These are phyloP conservation scores for Setaria viridis DNA, from an alignment of 202 grass and related monocot species.

Conservation along the genomic window DNA sequence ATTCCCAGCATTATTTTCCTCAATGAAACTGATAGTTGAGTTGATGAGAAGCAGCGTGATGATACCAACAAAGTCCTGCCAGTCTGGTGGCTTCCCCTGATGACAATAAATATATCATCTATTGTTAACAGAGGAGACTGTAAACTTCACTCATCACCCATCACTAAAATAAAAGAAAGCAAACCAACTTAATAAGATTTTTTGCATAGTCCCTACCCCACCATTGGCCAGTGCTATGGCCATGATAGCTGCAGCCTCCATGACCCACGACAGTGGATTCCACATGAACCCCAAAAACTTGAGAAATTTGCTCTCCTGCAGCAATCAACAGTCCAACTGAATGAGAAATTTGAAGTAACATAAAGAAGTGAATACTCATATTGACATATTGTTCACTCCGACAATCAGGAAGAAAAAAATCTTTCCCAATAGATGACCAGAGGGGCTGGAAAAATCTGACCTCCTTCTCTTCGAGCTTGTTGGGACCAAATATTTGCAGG, in stretches of 20 bases:
- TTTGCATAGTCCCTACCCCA: conserved; percentile 59
- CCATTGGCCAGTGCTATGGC: conserved; percentile 90
- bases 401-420: conserved; percentile 5
- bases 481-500: conserved; percentile 84
- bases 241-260: conserved; percentile 98
- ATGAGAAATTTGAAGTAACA: not conserved
- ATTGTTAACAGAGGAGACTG: not conserved
- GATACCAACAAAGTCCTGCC: conserved; percentile 97
- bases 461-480: conserved; percentile 99
- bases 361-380: not conserved
- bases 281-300: conserved; percentile 99
- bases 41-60: conserved; percentile 91
- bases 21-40: conserved; percentile 98
- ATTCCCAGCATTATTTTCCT: conserved; percentile 99
- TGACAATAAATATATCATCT: conserved; percentile 1
- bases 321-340: conserved; percentile 17
- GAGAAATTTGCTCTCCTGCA: conserved; percentile 92
- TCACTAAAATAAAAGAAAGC: not conserved
- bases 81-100: conserved; percentile 96
- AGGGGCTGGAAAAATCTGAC: conserved; percentile 24
- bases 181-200: conserved; percentile 1
- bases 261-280: conserved; percentile 99
- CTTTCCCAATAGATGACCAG: not conserved
- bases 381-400: not conserved
- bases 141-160: not conserved